phyloP scores from a whole-genome alignment of 2,329 filamentous ascomycete species.

The Alternaria viburni region DNA sequence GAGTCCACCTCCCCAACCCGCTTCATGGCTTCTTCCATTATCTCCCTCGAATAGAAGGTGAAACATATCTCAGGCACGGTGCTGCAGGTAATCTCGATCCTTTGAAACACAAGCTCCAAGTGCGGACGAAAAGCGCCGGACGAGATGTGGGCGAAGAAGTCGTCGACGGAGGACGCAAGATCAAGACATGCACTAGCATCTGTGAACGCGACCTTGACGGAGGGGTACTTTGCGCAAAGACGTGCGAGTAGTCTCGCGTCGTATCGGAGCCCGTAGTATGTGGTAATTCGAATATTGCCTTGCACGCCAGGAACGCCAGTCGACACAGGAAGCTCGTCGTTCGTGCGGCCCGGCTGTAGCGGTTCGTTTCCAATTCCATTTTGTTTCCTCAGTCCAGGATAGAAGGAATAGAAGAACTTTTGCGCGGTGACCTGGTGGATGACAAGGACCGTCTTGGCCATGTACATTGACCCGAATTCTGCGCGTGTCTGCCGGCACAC shows the following conservation, averaged over 20 bases:
- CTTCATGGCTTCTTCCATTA: too few species aligned
- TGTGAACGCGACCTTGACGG: background rate
- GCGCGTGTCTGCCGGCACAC: background rate
- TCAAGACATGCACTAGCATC: background rate
- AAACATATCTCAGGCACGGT: too few species aligned
- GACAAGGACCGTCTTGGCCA: background rate
- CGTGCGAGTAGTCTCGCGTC: background rate
- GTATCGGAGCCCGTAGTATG: background rate
- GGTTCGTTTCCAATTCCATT: rapidly evolving
- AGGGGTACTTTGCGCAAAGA: background rate
- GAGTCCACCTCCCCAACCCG: too few species aligned
- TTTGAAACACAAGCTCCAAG: background rate
- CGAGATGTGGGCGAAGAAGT: background rate
- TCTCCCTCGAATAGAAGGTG: too few species aligned
- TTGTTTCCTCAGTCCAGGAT: background rate
- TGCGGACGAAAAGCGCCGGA: background rate
- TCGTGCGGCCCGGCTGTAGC: rapidly evolving
- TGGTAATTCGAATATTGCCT: background rate
- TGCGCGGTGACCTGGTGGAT: background rate
- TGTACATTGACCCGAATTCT: background rate
- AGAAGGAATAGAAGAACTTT: background rate
- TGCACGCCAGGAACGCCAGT: background rate
- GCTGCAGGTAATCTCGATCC: background rate
- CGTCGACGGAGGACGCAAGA: background rate
- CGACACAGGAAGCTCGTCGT: rapidly evolving